Percentiles rank a stretch among this genome's conserved stretches.
Conservation (phyloP, 768 basidiomycete genomes). For the Termitomyces sp. region DNA sequence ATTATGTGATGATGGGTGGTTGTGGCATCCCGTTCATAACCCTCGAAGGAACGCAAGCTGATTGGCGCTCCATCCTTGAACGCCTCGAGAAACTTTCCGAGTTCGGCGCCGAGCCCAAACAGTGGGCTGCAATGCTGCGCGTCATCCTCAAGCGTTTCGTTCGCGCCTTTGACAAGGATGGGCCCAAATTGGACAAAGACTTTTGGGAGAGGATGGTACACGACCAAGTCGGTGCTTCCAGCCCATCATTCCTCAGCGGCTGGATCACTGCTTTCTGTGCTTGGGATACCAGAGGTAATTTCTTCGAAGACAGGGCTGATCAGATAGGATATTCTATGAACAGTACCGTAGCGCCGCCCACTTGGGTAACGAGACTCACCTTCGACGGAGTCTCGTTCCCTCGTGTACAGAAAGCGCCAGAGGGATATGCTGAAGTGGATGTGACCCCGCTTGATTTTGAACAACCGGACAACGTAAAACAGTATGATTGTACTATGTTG, state of each 20-base stretch:
- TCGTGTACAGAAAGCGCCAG: not conserved
- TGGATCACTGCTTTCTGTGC: slow-evolving; percentile 38
- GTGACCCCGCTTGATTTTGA: not conserved
- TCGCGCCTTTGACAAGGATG: slow-evolving; percentile 26
- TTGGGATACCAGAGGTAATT: no score
- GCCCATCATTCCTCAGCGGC: slow-evolving; percentile 29
- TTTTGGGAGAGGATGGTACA: slow-evolving; percentile 34
- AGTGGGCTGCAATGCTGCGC: slow-evolving; percentile 37
- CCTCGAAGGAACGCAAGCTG: slow-evolving; percentile 15
- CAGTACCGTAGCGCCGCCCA: no score
- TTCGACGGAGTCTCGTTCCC: slow-evolving; percentile 2
- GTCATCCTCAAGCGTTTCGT: slow-evolving; percentile 36
- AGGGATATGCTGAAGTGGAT: not conserved
- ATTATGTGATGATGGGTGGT: slow-evolving; percentile 22
- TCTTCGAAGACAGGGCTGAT: no score
- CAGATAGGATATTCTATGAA: no score
- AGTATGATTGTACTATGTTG: not conserved
- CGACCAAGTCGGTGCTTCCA: slow-evolving; percentile 8
- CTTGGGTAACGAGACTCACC: not conserved
- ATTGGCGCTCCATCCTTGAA: slow-evolving; percentile 2
- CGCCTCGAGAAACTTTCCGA: slow-evolving; percentile 35
- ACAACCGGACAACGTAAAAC: not conserved
- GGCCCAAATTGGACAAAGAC: slow-evolving; percentile 22
- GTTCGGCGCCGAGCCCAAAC: slow-evolving; percentile 28
- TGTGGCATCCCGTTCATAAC: slow-evolving; percentile 45